These are phyloP conservation scores for Pestalotiopsis sp. DNA, from an alignment of 2,329 filamentous ascomycete species.

Conservation along the genomic window DNA sequence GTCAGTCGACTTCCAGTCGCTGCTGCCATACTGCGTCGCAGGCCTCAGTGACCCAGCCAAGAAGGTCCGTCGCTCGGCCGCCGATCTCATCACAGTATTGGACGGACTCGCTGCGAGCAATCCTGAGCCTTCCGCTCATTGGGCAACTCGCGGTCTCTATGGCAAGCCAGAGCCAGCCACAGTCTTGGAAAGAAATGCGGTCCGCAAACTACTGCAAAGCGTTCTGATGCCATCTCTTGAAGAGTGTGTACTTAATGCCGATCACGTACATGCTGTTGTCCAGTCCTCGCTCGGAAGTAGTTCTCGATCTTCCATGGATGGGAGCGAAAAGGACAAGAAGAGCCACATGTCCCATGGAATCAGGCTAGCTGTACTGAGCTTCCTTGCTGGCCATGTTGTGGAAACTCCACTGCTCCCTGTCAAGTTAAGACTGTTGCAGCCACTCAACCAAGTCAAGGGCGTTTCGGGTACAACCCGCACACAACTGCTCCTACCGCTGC, in stretches of 20 bases:
- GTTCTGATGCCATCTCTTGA: constrained; percentile 77
- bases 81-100: constrained; percentile 64
- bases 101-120: constrained; percentile 46
- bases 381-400: constrained; percentile 73
- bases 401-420: constrained; percentile 68
- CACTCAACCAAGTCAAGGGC: constrained; percentile 73
- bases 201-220: constrained; percentile 62
- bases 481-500: constrained; percentile 73
- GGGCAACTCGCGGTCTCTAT: constrained; percentile 69
- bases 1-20: constrained; percentile 69
- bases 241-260: constrained; percentile 80
- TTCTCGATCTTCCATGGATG: constrained; percentile 24
- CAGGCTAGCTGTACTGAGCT: constrained; percentile 67
- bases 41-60: constrained; percentile 76
- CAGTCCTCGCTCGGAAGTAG: constrained; percentile 62
- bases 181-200: constrained; percentile 60
- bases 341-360: constrained; percentile 59
- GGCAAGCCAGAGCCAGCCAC: constrained; percentile 54
- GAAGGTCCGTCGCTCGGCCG: constrained; percentile 75
- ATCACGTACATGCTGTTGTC: constrained; percentile 68
- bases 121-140: constrained; percentile 47
- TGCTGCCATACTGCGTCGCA: constrained; percentile 80
- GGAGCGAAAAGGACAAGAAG: constrained; percentile 49
- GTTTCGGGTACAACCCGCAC: constrained; percentile 71
- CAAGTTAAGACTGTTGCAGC: constrained; percentile 71